Evolutionary conservation across 495 filamentous ascomycete genomes (phyloP).

Genomic region (Talaromyces trachyspermus): DNA sequence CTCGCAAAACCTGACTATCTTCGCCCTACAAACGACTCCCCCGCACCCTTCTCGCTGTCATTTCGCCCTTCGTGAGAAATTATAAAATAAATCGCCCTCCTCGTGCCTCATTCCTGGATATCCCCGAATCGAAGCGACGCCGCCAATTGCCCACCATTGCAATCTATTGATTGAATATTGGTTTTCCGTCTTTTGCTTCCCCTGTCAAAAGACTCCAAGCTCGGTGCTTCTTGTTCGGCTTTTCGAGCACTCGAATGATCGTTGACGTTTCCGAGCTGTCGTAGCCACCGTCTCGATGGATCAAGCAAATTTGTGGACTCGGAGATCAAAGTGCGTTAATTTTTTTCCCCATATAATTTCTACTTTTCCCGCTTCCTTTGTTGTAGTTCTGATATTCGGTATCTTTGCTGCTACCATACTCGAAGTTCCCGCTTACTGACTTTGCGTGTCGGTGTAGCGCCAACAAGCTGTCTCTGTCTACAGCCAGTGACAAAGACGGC

Average conservation of each 20-base stretch:
- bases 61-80: too few relatives aligned
- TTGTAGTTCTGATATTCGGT: constrained; percentile 11
- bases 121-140: background rate
- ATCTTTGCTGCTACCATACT: constrained; percentile 9
- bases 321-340: constrained; percentile 76
- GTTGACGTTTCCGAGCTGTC: constrained; percentile 30
- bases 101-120: background rate
- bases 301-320: constrained; percentile 77
- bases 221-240: constrained; percentile 17
- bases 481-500: constrained; percentile 49
- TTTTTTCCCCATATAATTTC: background rate
- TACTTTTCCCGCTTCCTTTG: background rate
- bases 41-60: background rate
- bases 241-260: constrained; percentile 30
- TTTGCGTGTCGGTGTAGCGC: constrained; percentile 43
- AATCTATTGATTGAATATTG: constrained; percentile 18
- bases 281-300: constrained; percentile 47
- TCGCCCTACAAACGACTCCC: background rate
- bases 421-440: constrained; percentile 10
- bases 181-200: constrained; percentile 22
- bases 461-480: constrained; percentile 81
- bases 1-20: background rate
- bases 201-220: constrained; percentile 8
- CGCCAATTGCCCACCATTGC: constrained; percentile 7
- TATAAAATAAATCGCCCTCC: too few relatives aligned